phyloP scores from a whole-genome alignment of 2,329 filamentous ascomycete genomes.

The Pseudogymnoascus destructans region DNA sequence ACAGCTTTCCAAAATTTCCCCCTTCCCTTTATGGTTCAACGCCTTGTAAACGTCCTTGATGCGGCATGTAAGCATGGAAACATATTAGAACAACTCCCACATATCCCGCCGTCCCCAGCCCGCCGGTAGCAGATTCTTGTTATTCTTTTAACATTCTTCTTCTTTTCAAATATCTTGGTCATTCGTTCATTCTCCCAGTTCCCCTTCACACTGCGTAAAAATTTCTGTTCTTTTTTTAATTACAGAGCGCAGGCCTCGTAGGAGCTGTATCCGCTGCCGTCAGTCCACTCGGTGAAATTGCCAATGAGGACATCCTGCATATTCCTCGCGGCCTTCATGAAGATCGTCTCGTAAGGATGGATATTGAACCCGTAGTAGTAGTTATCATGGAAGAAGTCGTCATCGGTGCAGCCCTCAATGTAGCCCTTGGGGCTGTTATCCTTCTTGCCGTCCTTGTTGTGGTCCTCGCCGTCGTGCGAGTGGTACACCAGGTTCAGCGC shows the following conservation, averaged over 20 bases:
- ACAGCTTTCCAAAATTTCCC: neutral
- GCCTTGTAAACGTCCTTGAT: constrained; percentile 7
- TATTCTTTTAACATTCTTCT: neutral
- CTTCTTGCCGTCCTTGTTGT: constrained; percentile 6
- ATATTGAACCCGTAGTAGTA: constrained; percentile 27
- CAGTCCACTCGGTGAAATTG: constrained; percentile 24
- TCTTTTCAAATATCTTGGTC: neutral
- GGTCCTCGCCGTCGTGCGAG: constrained; percentile 5
- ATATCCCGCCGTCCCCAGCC: neutral
- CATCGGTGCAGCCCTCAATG: constrained; percentile 20
- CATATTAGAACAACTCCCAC: constrained; percentile 5
- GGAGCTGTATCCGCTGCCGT: constrained; percentile 4
- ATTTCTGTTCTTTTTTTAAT: neutral
- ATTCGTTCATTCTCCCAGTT: neutral
- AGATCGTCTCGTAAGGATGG: constrained; percentile 30
- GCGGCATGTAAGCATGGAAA: constrained; percentile 6
- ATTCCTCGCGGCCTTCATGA: constrained; percentile 27
- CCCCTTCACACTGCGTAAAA: neutral
- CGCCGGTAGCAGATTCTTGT: neutral
- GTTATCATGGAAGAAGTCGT: constrained; percentile 22
- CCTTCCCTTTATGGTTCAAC: constrained; percentile 2
- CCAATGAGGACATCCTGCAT: constrained; percentile 23
- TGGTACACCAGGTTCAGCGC: constrained; percentile 7
- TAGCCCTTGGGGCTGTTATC: constrained; percentile 12
- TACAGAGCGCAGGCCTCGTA: neutral